Percentiles rank a stretch among this genome's conserved stretches.
Conservation (phyloP, 805 yeast genomes). For the Wickerhamomyces tratensis region DNA sequence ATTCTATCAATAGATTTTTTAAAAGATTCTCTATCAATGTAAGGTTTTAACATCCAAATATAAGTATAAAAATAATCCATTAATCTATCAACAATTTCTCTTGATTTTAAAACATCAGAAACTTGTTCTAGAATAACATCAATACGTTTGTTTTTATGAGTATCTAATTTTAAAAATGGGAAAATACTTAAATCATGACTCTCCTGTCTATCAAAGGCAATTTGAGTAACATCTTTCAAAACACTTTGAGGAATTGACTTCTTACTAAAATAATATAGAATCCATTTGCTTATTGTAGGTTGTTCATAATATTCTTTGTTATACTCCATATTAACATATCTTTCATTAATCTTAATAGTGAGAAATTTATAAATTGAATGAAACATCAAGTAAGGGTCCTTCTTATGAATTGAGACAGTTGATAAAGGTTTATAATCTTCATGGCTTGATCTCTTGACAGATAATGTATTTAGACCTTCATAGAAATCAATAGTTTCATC, state of each 20-base stretch:
- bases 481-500: conserved; percentile 7
- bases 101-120: conserved; percentile 24
- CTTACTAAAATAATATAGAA: background rate
- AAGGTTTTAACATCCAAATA: conserved; percentile 37
- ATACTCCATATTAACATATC: background rate
- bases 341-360: background rate
- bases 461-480: conserved; percentile 6
- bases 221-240: background rate
- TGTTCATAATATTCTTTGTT: background rate
- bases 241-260: background rate
- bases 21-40: conserved; percentile 30
- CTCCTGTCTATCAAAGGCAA: background rate
- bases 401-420: conserved; percentile 6
- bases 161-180: conserved; percentile 6
- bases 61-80: conserved; percentile 30
- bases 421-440: conserved; percentile 15
- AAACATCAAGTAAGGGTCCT: conserved; percentile 11
- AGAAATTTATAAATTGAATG: background rate
- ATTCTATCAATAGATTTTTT: conserved; percentile 17
- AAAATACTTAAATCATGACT: background rate
- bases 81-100: conserved; percentile 27
- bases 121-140: conserved; percentile 23
- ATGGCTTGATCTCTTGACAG: conserved; percentile 10
- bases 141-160: conserved; percentile 11
- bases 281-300: background rate